Evolutionary conservation across 331 rosid genomes (phyloP), one percentile per base, ranked within the genome.

Genomic region (Malus hybrid): DNA sequence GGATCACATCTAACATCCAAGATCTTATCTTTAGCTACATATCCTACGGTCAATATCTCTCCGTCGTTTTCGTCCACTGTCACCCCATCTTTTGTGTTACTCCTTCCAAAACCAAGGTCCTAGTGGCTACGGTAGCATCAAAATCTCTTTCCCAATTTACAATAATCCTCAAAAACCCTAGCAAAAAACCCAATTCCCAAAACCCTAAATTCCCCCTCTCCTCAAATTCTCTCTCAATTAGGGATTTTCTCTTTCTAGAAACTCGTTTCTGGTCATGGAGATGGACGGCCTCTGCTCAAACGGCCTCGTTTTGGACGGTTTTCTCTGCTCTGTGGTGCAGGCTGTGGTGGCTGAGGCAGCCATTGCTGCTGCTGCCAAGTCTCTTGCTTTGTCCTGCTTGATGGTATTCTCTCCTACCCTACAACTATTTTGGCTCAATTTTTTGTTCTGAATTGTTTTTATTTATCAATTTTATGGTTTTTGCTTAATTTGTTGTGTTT

Each of bases 101-200:
- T 12, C 48, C 2, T 67, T 36, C 74, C 29, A 56, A 20, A 76
- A 57, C 11, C 44, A 55, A 29, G 46, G 42, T 76, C 42, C 76
- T 50, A n/a, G 57, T 65, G 65, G 65, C 56, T 28, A 46, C 33
- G 11, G 52, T 18, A 28, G 60, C 50, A 5, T 36, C 72, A 50
- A 61, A 60, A 56, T 34, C 61, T 66, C 33, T 36, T 27, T 14
- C 67, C 54, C 67, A 56, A 20, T 22, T 50, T 31, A 32, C 79
- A 44, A 29, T 28, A 42, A 62, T 75, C 73, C 67, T 80, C 64
- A 61, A 73, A 73, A 82, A 77, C 85, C 82, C 85, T 69, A 69
- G 31, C 81, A 71, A 31, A 81, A 64, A 69, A 70, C 83, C 13
- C 66, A n/a, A 67, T 29, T 63, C 20, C 71, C 67, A 78, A 73